Conservation (phyloP, 2,329 filamentous ascomycete species). For the Calonectria honghensis region DNA sequence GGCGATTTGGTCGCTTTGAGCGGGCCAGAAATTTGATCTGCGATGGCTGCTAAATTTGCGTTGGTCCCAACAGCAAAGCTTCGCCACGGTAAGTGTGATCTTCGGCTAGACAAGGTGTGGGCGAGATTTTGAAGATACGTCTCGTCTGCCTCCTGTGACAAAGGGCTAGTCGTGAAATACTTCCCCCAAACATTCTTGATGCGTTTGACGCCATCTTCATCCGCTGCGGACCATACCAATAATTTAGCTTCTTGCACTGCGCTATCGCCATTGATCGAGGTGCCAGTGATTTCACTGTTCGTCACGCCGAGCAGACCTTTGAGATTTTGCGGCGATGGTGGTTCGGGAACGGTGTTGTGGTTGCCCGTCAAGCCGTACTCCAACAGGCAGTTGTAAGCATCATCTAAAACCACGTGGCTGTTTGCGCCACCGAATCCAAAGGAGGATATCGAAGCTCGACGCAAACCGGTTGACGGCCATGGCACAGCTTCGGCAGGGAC, state of each 20-base stretch:
- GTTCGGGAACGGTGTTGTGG: not conserved
- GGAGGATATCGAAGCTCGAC: constrained; percentile 1
- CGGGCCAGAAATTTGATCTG: not conserved
- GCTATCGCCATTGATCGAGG: too few relatives aligned
- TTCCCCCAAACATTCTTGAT: not conserved
- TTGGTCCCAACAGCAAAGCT: not conserved
- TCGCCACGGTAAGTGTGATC: constrained; percentile 1
- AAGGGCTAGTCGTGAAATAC: not conserved
- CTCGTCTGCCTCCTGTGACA: not conserved
- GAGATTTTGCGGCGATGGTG: too few relatives aligned
- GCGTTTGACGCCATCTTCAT: not conserved
- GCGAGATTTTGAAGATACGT: not conserved
- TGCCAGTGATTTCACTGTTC: too few relatives aligned
- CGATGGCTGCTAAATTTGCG: too few relatives aligned
- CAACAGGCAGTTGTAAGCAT: not conserved
- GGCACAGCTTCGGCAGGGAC: not conserved
- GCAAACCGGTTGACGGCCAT: not conserved
- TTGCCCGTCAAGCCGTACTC: not conserved
- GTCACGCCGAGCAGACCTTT: accelerated
- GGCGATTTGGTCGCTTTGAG: not conserved
- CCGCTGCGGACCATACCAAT: constrained; percentile 10
- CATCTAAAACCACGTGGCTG: constrained; percentile 1
- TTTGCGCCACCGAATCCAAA: constrained; percentile 16
- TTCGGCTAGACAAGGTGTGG: not conserved
- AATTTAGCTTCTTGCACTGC: not conserved